Conservation (phyloP, 1,139 yeast genomes). For the Candida sp. region DNA sequence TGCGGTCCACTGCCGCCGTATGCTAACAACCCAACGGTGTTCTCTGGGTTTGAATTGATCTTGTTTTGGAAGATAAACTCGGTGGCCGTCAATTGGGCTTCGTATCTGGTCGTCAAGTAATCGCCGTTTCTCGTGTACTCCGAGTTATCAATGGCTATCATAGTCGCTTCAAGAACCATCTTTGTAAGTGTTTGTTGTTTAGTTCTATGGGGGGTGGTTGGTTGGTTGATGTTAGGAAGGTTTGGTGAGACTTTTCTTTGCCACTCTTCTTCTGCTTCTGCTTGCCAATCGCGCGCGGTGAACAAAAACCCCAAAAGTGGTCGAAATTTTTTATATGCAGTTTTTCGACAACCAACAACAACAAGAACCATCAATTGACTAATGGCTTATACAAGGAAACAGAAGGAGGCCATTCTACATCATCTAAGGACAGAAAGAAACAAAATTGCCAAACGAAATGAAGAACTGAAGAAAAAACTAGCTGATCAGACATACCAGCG, state of each 20-base stretch:
- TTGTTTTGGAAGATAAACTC: slow-evolving; percentile 88
- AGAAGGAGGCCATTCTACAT: slow-evolving; percentile 39
- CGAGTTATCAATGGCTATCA: slow-evolving; percentile 94
- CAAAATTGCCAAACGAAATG: slow-evolving; percentile 18
- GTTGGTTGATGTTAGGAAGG: not conserved
- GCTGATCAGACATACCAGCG: slow-evolving; percentile 24
- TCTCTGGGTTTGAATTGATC: slow-evolving; percentile 90
- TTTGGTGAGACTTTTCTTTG: not conserved
- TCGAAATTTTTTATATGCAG: not conserved
- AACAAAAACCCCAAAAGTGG: not conserved
- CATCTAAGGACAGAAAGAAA: slow-evolving; percentile 26
- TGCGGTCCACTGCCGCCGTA: slow-evolving; percentile 88
- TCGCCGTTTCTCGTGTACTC: slow-evolving; percentile 98
- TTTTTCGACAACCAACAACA: not conserved
- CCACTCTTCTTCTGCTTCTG: not conserved
- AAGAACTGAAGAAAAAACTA: slow-evolving; percentile 20
- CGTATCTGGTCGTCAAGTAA: slow-evolving; percentile 86
- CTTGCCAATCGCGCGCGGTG: not conserved
- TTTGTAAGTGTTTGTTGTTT: slow-evolving; percentile 12
- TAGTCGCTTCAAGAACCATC: slow-evolving; percentile 96
- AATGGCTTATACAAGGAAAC: slow-evolving; percentile 32
- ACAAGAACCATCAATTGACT: not conserved
- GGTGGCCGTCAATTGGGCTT: slow-evolving; percentile 94
- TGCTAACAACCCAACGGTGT: slow-evolving; percentile 88
- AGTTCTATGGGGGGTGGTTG: not conserved